Base-by-base conservation (phyloP, 2,329 filamentous ascomycete genomes). In the Claviceps sp. region DNA sequence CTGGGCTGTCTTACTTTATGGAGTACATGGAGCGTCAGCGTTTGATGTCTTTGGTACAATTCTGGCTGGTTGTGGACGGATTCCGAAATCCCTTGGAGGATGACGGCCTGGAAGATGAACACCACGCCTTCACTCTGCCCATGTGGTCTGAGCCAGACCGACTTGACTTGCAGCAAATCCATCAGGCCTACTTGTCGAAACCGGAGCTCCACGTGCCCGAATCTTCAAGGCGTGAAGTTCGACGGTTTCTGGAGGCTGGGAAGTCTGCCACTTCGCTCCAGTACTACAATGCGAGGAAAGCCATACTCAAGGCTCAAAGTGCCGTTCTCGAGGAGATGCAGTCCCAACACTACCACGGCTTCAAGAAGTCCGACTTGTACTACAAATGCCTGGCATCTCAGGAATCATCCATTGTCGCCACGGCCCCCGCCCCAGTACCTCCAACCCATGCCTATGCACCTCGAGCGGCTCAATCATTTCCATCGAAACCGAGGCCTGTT, bases 1-100 rank as follows among this genome's bases (percentile, higher is more conserved):
- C 91, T 1, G 91, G 88, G 0, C 74, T 98, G 8, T 97, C 93
- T 2, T 98, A 95, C 65, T 97, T 98, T 70, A 98, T 98, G 93
- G 93, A 98, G 65, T 97, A 89, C 62, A 98, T 98, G 93, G 93
- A 98, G 65, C 83, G 93, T 43, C 86, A 90, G 63, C 77, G 79
- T 16, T 74, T 91, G 26, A 91, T 97, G 84, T 79, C 86, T 14
- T 72, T 96, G 47, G 90, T 98, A 5, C 93, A 98, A 62, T 98
- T 97, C 67, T 98, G 91, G 89, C 83, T 98, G 42, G 93, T 97
- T 3, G 93, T 97, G 5, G 93, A 98, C 68, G 91, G 93, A 0
- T 88, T 97, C 60, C 85, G 94, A 43, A 95, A 94, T 60, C 94
- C 93, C 0, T 72, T 98, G 2, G 93, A 98, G 67, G 87, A 91